Percentiles rank a stretch among this genome's conserved stretches.
phyloP scores from a whole-genome alignment of 768 basidiomycete species.

The Boletales sp. region DNA sequence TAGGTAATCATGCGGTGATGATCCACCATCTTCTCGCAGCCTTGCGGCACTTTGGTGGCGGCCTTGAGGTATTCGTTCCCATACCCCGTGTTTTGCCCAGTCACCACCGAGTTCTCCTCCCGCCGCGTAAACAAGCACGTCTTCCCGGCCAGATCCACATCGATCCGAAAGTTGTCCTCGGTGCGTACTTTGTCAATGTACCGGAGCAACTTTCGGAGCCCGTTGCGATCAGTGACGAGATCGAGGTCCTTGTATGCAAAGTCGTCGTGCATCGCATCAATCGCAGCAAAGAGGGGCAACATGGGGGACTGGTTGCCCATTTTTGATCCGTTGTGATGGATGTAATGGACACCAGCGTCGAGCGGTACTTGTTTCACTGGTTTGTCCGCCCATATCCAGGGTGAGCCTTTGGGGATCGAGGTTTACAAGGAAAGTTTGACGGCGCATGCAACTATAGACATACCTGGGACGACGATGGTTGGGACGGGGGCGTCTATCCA shows the following conservation, averaged over 20 bases:
- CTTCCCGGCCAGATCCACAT: constrained; percentile 57
- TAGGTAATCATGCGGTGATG: constrained; percentile 65
- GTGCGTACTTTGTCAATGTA: constrained; percentile 35
- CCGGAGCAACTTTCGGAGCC: constrained; percentile 57
- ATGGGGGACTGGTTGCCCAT: constrained; percentile 37
- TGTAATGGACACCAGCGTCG: constrained; percentile 47
- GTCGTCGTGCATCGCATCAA: constrained; percentile 38
- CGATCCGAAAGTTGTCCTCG: constrained; percentile 59
- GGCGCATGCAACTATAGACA: constrained; percentile 1
- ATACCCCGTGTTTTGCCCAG: constrained; percentile 37
- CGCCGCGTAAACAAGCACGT: constrained; percentile 60
- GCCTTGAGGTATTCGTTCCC: constrained; percentile 63
- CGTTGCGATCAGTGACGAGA: constrained; percentile 61
- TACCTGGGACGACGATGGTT: constrained; percentile 53
- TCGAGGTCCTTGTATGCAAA: constrained; percentile 37
- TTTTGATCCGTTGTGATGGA: constrained; percentile 57
- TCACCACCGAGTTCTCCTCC: constrained; percentile 37
- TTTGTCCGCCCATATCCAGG: constrained; percentile 51
- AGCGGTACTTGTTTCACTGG: constrained; percentile 51
- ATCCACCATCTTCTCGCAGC: constrained; percentile 48
- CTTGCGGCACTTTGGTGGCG: constrained; percentile 43
- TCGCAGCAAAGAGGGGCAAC: constrained; percentile 58
- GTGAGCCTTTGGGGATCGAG: constrained; percentile 45
- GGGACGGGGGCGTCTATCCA: constrained; percentile 44
- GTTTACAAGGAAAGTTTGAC: background rate